Evolutionary conservation across 2,329 filamentous ascomycete genomes (phyloP).

Genomic region (Epichloe brachyelytri): DNA sequence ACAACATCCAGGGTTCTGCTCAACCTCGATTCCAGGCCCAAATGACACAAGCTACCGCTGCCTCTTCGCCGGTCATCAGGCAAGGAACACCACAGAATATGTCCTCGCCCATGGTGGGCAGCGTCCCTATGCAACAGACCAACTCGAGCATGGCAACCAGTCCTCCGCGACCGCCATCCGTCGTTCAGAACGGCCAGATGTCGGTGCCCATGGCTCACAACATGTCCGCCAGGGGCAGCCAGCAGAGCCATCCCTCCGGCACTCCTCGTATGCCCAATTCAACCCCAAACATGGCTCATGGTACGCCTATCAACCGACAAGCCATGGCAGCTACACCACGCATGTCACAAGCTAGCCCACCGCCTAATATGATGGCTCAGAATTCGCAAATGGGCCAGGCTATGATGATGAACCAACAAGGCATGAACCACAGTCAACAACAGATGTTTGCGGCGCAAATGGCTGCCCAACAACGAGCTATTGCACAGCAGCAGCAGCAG

Average conservation of each 20-base stretch:
- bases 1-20: conserved; percentile 25
- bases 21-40: conserved; percentile 40
- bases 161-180: conserved; percentile 53
- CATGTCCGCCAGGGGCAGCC: conserved; percentile 52
- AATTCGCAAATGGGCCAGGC: conserved; percentile 39
- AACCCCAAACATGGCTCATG: conserved; percentile 48
- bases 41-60: conserved; percentile 44
- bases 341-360: conserved; percentile 50
- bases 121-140: conserved; percentile 50
- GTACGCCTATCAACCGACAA: conserved; percentile 43
- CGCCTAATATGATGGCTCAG: conserved; percentile 45
- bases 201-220: conserved; percentile 46
- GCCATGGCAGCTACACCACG: conserved; percentile 44
- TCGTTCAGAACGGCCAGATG: conserved; percentile 47
- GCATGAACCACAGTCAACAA: conserved; percentile 25
- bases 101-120: conserved; percentile 52
- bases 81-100: conserved; percentile 52
- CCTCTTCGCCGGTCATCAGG: conserved; percentile 53
- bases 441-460: conserved; percentile 32
- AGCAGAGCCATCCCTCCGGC: conserved; percentile 51
- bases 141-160: conserved; percentile 57
- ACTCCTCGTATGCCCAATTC: conserved; percentile 49
- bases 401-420: conserved; percentile 40
- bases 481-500: conserved; percentile 32
- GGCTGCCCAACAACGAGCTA: conserved; percentile 32